Evolutionary conservation across 257 asterid species (phyloP), one percentile per base, ranked within the genome.

Genomic region (Cruciata laevipes): DNA sequence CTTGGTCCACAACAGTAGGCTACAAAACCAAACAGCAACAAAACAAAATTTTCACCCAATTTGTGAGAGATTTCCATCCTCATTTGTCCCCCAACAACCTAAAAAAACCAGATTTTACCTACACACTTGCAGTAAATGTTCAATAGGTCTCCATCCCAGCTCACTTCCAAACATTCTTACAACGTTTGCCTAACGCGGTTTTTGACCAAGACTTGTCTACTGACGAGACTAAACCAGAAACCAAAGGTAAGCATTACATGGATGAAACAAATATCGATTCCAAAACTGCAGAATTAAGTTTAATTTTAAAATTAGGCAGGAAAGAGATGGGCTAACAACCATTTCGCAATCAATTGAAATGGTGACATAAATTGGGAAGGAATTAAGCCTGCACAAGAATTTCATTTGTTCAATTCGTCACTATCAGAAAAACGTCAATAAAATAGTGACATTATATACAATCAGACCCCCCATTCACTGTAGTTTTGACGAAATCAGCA

Each of bases 1-100:
- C 37, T 72, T 72, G 67, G 76, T 72, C 76, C 76, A 72, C 47
- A 42, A 31, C 75, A 35, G 66, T 65, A 40, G 76, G 71, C 71
- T 24, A 17, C 42, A 61, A 42, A 61, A 70, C n/a, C 20, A 47
- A 47, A 4, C 71, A 55, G 40, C 63, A 69, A 59, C 44, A 20
- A n/a, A 51, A 62, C 47, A 60, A 60, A 32, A 59, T 32, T 30
- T 47, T 30, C n/a, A 21, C 74, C 38, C 33, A 24, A 47, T 9
- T 49, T 47, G 17, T 37, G 11, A 40, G 51, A 7, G 4, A 61
- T 31, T 47, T 65, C 67, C 53, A 38, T 72, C 57, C 20, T 71
- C 20, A 47, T 17, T 38, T 72, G 66, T 72, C 59, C 56, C 61
- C 57, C 23, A 57, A 67, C 71, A 31, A 67, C 63, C 66, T 17